Percentiles rank a stretch among this genome's conserved stretches.
phyloP scores from a whole-genome alignment of 495 filamentous ascomycete species.

The Staphylotrichum tortipilum region DNA sequence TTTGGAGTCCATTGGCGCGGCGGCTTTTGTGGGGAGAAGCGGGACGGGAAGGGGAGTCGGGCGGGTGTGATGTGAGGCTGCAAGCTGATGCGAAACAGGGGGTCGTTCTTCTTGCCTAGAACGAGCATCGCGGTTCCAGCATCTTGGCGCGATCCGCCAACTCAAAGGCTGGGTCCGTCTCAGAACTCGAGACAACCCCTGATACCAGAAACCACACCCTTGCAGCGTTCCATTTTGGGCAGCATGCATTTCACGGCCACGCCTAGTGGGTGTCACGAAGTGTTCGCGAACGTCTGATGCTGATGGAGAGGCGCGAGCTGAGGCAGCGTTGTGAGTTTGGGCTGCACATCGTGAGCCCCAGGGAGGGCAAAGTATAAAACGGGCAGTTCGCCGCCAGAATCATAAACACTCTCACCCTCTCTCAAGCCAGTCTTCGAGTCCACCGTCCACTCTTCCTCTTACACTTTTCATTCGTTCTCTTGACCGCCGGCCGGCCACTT shows the following conservation, averaged over 20 bases:
- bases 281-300: neutral
- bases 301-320: neutral
- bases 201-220: neutral
- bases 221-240: neutral
- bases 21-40: too few species aligned
- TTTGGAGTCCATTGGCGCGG: too few species aligned
- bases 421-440: constrained; percentile 12
- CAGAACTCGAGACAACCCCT: constrained; percentile 1
- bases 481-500: constrained; percentile 10
- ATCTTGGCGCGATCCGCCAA: neutral
- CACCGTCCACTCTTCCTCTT: neutral
- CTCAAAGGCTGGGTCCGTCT: neutral
- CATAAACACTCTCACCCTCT: neutral
- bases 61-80: too few species aligned
- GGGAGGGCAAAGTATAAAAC: too few species aligned
- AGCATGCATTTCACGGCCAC: neutral
- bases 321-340: too few species aligned
- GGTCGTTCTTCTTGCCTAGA: neutral
- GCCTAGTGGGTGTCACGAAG: neutral
- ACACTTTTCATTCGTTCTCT: constrained; percentile 3
- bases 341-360: too few species aligned
- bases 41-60: too few species aligned
- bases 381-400: too few species aligned
- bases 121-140: too few species aligned
- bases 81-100: constrained; percentile 4